Conservation (phyloP, 495 filamentous ascomycete genomes). For the Pyronema domesticum region DNA sequence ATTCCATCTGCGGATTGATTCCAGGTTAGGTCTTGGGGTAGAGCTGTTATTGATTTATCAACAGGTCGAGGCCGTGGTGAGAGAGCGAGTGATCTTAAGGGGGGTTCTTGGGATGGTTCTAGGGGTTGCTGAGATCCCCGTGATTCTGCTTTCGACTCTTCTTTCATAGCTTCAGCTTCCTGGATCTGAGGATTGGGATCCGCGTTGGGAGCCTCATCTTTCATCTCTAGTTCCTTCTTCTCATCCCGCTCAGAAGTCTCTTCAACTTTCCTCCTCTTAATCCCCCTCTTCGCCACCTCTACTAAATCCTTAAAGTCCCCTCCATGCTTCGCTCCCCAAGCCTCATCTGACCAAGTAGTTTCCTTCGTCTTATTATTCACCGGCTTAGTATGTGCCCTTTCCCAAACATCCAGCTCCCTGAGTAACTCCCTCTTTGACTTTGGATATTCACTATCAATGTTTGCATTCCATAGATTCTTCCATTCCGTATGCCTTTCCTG, state of each 20-base stretch:
- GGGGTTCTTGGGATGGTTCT: too few relatives aligned
- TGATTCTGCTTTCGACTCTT: background rate
- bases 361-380: constrained; percentile 14
- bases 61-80: too few relatives aligned
- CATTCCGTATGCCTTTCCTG: constrained; percentile 78
- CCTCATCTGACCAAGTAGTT: constrained; percentile 26
- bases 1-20: too few relatives aligned
- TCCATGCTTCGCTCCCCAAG: constrained; percentile 57
- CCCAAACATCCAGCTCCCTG: constrained; percentile 67
- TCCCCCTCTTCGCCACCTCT: constrained; percentile 40
- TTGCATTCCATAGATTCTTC: constrained; percentile 91
- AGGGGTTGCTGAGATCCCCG: too few relatives aligned
- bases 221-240: too few relatives aligned
- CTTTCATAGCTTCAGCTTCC: background rate
- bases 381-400: constrained; percentile 42
- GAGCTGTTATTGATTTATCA: too few relatives aligned
- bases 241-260: background rate
- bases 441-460: constrained; percentile 64
- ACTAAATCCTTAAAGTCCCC: constrained; percentile 59
- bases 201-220: too few relatives aligned
- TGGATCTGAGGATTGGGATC: too few relatives aligned
- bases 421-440: constrained; percentile 53
- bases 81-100: too few relatives aligned
- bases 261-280: constrained; percentile 17
- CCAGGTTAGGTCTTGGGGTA: too few relatives aligned